Percentiles rank a stretch among this genome's conserved stretches.
Conservation (phyloP, 2,329 filamentous ascomycete genomes). For the Ascochyta rabiei region DNA sequence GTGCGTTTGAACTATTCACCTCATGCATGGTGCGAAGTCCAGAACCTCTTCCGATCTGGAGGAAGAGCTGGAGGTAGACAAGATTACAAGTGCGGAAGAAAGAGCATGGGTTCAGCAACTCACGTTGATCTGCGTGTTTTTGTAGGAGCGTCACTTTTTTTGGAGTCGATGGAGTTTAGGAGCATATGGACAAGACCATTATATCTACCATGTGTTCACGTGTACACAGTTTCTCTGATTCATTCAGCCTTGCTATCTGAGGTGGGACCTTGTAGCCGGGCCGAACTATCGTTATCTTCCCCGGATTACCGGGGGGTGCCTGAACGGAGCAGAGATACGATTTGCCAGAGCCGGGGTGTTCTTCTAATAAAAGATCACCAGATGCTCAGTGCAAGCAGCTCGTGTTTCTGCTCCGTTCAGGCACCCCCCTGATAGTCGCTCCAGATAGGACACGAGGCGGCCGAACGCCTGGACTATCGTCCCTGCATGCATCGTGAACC, state of each 20-base stretch:
- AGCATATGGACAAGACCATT: not conserved
- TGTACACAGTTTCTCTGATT: constrained; percentile 14
- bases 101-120: not conserved
- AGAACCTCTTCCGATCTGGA: not conserved
- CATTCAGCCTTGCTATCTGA: constrained; percentile 19
- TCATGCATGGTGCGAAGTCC: not conserved
- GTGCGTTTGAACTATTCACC: not conserved
- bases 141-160: not conserved
- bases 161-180: not conserved
- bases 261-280: constrained; percentile 9
- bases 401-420: too few species aligned
- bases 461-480: constrained; percentile 18
- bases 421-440: too few species aligned
- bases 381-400: too few species aligned
- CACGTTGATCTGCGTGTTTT: not conserved
- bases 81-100: not conserved
- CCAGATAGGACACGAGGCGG: constrained; percentile 32
- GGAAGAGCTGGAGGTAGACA: not conserved
- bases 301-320: too few species aligned
- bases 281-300: constrained; percentile 26
- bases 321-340: too few species aligned
- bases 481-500: not conserved
- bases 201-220: not conserved
- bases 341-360: too few species aligned
- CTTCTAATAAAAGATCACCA: too few species aligned